Evolutionary conservation across 169 alveolate species (phyloP).

Genomic region (Cryptosporidium sp.): DNA sequence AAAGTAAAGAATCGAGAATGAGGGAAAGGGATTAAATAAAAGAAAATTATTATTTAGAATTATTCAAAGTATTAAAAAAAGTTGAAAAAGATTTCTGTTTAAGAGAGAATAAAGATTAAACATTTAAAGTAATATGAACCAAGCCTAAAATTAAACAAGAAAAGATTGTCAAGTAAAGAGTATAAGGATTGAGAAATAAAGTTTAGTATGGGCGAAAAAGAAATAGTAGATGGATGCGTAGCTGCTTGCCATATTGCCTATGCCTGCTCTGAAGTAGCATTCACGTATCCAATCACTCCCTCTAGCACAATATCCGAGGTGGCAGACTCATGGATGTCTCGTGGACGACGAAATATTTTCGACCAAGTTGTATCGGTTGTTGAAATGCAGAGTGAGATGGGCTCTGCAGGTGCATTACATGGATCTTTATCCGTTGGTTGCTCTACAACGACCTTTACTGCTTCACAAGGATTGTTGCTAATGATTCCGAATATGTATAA

Average conservation of each 20-base stretch:
- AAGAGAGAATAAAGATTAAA: background rate
- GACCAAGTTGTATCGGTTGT: conserved; percentile 79
- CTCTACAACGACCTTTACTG: conserved; percentile 79
- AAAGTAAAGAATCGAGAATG: conserved; percentile 34
- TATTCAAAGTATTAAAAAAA: background rate
- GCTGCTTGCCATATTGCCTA: conserved; percentile 82
- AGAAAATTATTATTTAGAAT: background rate
- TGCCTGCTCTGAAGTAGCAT: conserved; percentile 80
- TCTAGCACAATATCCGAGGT: conserved; percentile 80
- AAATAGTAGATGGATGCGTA: conserved; percentile 75
- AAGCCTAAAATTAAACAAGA: background rate
- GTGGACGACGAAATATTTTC: conserved; percentile 76
- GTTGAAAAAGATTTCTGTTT: background rate
- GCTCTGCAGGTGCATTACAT: conserved; percentile 83
- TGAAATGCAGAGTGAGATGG: conserved; percentile 82
- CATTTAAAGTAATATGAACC: background rate
- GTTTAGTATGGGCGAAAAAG: conserved; percentile 23
- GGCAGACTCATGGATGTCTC: conserved; percentile 80
- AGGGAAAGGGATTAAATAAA: conserved; percentile 9
- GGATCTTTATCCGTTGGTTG: conserved; percentile 81
- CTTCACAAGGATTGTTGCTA: conserved; percentile 79
- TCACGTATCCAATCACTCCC: conserved; percentile 83
- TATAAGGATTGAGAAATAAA: background rate
- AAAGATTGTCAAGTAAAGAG: background rate
- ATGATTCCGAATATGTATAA: conserved; percentile 82